phyloP scores from a whole-genome alignment of 2,329 filamentous ascomycete genomes.

The Fusarium caatingaense region DNA sequence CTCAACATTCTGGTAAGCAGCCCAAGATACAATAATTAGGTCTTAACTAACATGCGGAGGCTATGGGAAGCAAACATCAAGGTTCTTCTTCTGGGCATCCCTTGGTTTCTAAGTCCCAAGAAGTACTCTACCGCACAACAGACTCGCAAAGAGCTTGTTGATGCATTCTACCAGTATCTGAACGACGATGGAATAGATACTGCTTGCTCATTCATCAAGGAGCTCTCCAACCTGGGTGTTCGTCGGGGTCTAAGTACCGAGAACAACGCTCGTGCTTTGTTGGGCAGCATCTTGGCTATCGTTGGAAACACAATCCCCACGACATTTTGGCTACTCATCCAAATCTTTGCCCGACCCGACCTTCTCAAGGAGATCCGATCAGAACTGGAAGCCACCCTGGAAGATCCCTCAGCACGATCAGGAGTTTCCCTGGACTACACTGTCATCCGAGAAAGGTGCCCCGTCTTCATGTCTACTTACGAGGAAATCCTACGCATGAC shows the following conservation, averaged over 20 bases:
- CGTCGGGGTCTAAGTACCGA: conserved; percentile 34
- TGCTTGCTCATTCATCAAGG: conserved; percentile 34
- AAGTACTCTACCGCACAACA: conserved; percentile 16
- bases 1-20: conserved; percentile 26
- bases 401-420: background rate
- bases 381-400: conserved; percentile 21
- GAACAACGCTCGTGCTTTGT: conserved; percentile 37
- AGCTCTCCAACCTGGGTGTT: conserved; percentile 22
- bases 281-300: conserved; percentile 35
- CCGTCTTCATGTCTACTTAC: conserved; percentile 33
- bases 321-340: conserved; percentile 31
- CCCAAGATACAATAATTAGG: accelerated
- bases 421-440: conserved; percentile 1
- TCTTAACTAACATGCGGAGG: conserved; percentile 3
- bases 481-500: conserved; percentile 37
- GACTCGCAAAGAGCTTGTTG: conserved; percentile 26
- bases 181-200: conserved; percentile 12
- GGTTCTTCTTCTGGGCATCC: conserved; percentile 24
- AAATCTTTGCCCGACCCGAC: conserved; percentile 21
- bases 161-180: conserved; percentile 26
- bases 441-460: conserved; percentile 25
- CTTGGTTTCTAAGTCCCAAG: conserved; percentile 34
- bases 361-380: conserved; percentile 14
- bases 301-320: conserved; percentile 38
- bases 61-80: conserved; percentile 37